Percentiles rank a stretch among this genome's conserved stretches.
phyloP scores from a whole-genome alignment of 768 basidiomycete genomes.

The Kwoniella newhampshirensis region DNA sequence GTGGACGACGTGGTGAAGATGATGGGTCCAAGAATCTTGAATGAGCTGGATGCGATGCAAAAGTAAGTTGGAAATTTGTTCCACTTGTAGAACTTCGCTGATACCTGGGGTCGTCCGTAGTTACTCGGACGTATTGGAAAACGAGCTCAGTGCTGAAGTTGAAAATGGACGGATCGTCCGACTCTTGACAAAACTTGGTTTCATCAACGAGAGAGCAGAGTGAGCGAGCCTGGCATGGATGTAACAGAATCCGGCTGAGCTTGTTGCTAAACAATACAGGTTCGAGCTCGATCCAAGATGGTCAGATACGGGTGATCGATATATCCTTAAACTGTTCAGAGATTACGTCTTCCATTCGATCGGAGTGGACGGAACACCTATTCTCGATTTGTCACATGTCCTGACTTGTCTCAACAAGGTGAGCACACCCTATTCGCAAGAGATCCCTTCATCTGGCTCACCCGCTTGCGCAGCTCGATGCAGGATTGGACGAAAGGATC shows the following conservation, averaged over 20 bases:
- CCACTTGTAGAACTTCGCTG: background rate
- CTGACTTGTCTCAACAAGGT: conserved; percentile 92
- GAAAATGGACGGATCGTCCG: conserved; percentile 92
- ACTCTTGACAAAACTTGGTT: conserved; percentile 87
- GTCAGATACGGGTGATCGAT: conserved; percentile 98
- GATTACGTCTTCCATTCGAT: conserved; percentile 99
- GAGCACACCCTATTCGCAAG: conserved; percentile 23
- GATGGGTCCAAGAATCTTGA: conserved; percentile 67
- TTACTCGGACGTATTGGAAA: conserved; percentile 75
- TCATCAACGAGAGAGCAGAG: conserved; percentile 99
- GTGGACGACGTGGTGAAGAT: conserved; percentile 79
- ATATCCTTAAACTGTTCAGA: conserved; percentile 95
- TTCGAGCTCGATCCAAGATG: conserved; percentile 94
- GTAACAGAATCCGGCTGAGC: background rate
- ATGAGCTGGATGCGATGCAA: conserved; percentile 83
- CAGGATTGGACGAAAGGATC: conserved; percentile 86
- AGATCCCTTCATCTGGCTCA: background rate
- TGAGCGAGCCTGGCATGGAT: conserved; percentile 56
- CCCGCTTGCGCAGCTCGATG: conserved; percentile 67
- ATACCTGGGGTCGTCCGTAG: conserved; percentile 58
- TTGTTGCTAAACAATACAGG: conserved; percentile 54
- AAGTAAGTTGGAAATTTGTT: conserved; percentile 58
- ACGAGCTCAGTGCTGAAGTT: conserved; percentile 79
- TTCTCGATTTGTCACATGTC: conserved; percentile 87
- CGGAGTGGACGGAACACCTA: conserved; percentile 82